Base-by-base conservation (phyloP, 441 rosid genomes). In the Manihot esculenta region DNA sequence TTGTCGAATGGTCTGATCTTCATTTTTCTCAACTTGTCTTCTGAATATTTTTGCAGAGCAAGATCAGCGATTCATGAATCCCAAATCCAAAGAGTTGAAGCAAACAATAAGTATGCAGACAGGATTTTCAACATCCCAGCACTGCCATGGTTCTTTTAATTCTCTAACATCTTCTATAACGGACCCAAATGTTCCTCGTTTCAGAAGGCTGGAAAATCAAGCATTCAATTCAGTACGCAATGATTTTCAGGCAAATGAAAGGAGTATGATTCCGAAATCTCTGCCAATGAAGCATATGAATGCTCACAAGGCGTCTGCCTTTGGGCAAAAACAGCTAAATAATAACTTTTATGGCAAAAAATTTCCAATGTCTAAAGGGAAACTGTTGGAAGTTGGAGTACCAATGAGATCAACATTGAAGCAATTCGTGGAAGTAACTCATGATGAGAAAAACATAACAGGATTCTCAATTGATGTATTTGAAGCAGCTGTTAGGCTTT, bases 381-480 rank as follows among this genome's bases (percentile, higher is more conserved):
- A 33, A 27, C n/a, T 20, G 45, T 35, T 60, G 53, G 45, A 24
- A 38, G 47, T 64, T 45, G 68, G 38, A 3, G 38, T 65, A 1
- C 57, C 57, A 15, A 17, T 65, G 44, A 49, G 53, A 49, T 65
- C 69, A 65, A 10, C 15, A 10, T 65, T 49, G 57, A 65, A 65
- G 42, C 57, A 65, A 48, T 65, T 21, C 21, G 33, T 62, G 30
- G 51, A 42, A 23, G 33, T 21, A 21, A 44, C 51, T 30, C n/a
- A 1, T 7, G 50, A 41, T 62, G n/a, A 20, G 30, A 42, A 62
- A 62, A 7, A 3, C 10, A 42, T 49, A 18, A 3, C 3, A 15
- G 57, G 44, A 4, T 65, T 65, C 9, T 26, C 69, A 3, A 17
- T 65, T 65, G 44, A 49, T 65, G 69, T 49, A 3, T 65, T 65